Base-by-base conservation (phyloP, 768 basidiomycete genomes). In the Paxillus rubicundulus region DNA sequence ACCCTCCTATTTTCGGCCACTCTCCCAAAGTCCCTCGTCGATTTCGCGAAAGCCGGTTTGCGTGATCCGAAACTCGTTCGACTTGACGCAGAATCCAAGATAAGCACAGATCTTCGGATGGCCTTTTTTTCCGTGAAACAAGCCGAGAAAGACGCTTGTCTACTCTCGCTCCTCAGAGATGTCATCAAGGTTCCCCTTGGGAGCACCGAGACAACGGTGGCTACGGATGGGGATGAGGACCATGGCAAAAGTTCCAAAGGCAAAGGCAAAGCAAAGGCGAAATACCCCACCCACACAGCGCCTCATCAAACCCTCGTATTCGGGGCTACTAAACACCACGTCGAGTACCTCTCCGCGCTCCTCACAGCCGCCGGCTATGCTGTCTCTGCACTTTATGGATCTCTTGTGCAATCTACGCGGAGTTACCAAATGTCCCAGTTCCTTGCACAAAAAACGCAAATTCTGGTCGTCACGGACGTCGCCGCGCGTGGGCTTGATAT, bases 401-500 rank as follows among this genome's bases (percentile, higher is more conserved):
- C 97, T 7, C 82, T 99, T 34, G 95, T 97, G 62, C 97, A 99
- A 69, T 74, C 81, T 3, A 94, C 95, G 2, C 88, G 97, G 50
- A 84, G 85, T 27, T 82, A 80, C 55, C 94, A 98, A 62, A 92
- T 99, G 87, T 86, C 89, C 53, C 82, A 83, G 53, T 99, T 99
- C 72, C 84, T 94, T 20, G 78, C 82, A 12, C 89, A 90, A 1
- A 66, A 75, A 28, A 90, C 93, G 0, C 88, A 78, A 57, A 79
- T 99, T 43, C 77, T 99, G 21, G 94, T 98, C 33, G 97, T 98
- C 39, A 99, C 97, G 0, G 97, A 99, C 63, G 93, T 99, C 37
- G 97, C 97, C 17, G 97, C 97, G 13, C 88, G 97, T 59, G 97
- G 97, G 62, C 92, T 99, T 60, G 97, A 99, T 72, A 95, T 99